A percentile compares a stretch with the other conserved stretches of the same genome.
These are phyloP conservation scores for Pythium volutum DNA, from an alignment of 352 stramenopile species.

Conservation along the genomic window DNA sequence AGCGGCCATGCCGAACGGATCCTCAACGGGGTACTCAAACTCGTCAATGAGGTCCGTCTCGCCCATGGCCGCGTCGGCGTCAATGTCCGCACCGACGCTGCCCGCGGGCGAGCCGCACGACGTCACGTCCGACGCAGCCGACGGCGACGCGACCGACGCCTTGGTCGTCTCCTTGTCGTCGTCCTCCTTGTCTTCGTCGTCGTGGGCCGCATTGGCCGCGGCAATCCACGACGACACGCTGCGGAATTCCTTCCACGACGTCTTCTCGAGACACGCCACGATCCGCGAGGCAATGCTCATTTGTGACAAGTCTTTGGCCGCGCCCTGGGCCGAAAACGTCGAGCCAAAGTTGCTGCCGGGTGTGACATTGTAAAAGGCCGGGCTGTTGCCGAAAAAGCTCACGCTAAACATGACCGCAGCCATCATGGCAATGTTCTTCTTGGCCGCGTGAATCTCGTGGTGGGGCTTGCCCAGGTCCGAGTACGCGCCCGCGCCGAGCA, in stretches of 20 bases:
- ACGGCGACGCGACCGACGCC: conserved; percentile 42
- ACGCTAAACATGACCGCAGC: conserved; percentile 88
- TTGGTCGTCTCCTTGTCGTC: conserved; percentile 5
- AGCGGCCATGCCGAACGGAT: conserved; percentile 48
- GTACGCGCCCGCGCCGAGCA: conserved; percentile 25
- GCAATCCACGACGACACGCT: conserved; percentile 74
- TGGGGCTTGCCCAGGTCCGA: conserved; percentile 36
- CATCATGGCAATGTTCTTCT: conserved; percentile 90
- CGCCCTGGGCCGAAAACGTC: conserved; percentile 66
- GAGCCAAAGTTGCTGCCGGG: conserved; percentile 77
- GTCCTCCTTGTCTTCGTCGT: conserved; percentile 20
- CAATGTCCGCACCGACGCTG: conserved; percentile 15
- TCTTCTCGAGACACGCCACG: conserved; percentile 83
- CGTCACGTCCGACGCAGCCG: conserved; percentile 68
- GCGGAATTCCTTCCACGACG: conserved; percentile 86
- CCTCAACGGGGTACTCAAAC: conserved; percentile 81
- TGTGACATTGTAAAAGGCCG: conserved; percentile 69
- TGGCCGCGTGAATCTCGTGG: conserved; percentile 78
- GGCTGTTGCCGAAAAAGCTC: conserved; percentile 77
- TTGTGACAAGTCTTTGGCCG: conserved; percentile 76
- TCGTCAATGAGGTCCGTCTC: conserved; percentile 75
- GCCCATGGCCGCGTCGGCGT: conserved; percentile 24
- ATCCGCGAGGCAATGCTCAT: conserved; percentile 86
- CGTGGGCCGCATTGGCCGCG: conserved; percentile 29
- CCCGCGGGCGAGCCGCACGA: conserved; percentile 45